Base-by-base conservation (phyloP, 1,284 basidiomycete genomes). In the Moesziomyces sp. region DNA sequence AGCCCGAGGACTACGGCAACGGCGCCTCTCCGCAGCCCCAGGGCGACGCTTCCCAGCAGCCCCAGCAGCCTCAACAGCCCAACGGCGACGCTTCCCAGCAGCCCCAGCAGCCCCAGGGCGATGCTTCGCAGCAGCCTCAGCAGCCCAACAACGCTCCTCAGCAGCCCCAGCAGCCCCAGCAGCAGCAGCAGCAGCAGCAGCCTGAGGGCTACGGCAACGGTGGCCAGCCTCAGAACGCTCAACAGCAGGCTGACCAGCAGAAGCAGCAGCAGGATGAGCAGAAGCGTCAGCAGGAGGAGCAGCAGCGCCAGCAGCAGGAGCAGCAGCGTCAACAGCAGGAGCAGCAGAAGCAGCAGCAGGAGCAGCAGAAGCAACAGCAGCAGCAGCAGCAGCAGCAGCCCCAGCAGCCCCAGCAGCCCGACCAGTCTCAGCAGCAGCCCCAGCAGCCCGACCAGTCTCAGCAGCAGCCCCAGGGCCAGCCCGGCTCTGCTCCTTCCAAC, bases 331-430 rank as follows among this genome's bases (percentile, higher is more conserved):
- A 60, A 23, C 8, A 60, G n/a, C 10, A 46, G 19, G 10, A 50
- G 51, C 52, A 47, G 10, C 50, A 50, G 40, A 19, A 61, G 33
- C 52, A 60, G 55, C 38, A 68, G 38, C 30, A 62, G 47, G 40
- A 62, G 47, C 46, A 47, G 13, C 43, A 58, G 19, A n/a, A 64
- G 33, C 55, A 64, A 48, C 46, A 58, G 9, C 26, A 54, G 55
- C 24, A 58, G 21, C 11, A 33, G 16, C 43, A 54, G 48, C 30
- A 54, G 14, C 8, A 67, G 59, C 24, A 58, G 23, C 21, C 58
- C 43, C 18, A 44, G 28, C 47, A 40, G 19, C 57, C 47, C n/a
- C 24, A 69, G 45, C 66, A 62, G 28, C 26, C 35, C 23, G 43
- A 48, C 13, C 42, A 51, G 56, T 42, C 38, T 18, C 51, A 50